Conservation (phyloP, 148 eudicot genomes). For the Fagopyrum esculentum region DNA sequence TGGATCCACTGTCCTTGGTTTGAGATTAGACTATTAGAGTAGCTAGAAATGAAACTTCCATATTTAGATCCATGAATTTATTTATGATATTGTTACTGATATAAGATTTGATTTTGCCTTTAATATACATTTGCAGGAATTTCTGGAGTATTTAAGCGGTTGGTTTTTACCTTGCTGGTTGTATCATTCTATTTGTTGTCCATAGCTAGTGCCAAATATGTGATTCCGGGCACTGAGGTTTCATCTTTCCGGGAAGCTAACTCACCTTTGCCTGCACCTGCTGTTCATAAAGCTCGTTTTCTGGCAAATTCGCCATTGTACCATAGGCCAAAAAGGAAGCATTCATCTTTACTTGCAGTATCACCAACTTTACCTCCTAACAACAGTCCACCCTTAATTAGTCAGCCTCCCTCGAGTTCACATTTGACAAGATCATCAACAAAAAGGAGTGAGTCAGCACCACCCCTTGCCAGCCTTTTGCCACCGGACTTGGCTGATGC, state of each 20-base stretch:
- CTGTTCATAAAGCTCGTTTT: neutral
- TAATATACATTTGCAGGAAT: neutral
- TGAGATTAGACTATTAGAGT: neutral
- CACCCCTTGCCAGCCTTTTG: constrained; percentile 29
- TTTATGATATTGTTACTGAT: neutral
- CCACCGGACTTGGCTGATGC: constrained; percentile 42
- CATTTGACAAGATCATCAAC: constrained; percentile 33
- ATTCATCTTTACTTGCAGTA: constrained; percentile 13
- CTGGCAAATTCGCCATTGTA: neutral
- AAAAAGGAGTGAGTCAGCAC: constrained; percentile 27
- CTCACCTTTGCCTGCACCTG: neutral
- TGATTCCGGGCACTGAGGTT: neutral
- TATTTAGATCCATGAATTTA: neutral
- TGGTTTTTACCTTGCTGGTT: neutral
- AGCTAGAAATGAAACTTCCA: neutral
- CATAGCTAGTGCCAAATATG: neutral
- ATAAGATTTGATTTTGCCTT: neutral
- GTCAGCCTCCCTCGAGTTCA: constrained; percentile 46
- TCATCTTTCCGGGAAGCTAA: neutral
- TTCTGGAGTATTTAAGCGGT: neutral
- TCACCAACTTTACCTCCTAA: constrained; percentile 39
- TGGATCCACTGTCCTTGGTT: neutral
- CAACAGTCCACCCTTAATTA: constrained; percentile 29
- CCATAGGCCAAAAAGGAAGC: neutral
- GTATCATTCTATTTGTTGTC: neutral